A percentile compares a stretch with the other conserved stretches of the same genome.
These are phyloP conservation scores for Chytridiales sp. DNA, from an alignment of 371 early-diverging fungal species.

Conservation along the genomic window DNA sequence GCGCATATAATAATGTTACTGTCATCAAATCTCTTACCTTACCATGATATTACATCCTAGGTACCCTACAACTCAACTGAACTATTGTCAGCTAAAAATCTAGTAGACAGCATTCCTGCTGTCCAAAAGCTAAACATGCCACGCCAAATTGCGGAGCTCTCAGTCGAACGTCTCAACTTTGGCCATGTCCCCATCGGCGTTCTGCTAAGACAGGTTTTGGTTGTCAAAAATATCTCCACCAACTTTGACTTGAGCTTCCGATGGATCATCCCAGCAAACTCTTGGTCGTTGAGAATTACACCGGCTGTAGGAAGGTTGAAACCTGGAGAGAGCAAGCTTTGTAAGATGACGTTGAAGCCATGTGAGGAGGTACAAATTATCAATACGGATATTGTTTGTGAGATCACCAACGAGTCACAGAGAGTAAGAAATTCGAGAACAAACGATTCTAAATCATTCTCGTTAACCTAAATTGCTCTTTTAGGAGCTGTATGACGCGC, in stretches of 20 bases:
- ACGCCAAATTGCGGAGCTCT: constrained; percentile 34
- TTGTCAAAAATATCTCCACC: constrained; percentile 29
- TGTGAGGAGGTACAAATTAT: constrained; percentile 18
- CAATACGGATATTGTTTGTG: constrained; percentile 36
- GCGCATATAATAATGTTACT: too few relatives aligned
- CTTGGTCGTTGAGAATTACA: constrained; percentile 28
- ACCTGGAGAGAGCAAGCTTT: constrained; percentile 35
- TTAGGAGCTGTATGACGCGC: constrained; percentile 13
- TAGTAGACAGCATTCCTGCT: constrained; percentile 35
- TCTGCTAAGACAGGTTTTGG: constrained; percentile 31
- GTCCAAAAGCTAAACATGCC: constrained; percentile 29
- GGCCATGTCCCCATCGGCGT: constrained; percentile 44
- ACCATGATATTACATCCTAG: too few relatives aligned
- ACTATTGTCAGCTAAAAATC: constrained; percentile 1
- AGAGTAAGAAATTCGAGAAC: constrained; percentile 25
- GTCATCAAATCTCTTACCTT: too few relatives aligned
- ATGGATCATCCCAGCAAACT: constrained; percentile 33
- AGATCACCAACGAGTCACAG: constrained; percentile 41
- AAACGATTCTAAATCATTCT: neutral
- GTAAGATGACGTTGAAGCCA: constrained; percentile 37
- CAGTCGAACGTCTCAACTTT: constrained; percentile 43
- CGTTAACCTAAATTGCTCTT: neutral
- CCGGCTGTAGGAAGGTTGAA: constrained; percentile 29
- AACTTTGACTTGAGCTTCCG: constrained; percentile 27
- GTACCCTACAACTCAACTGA: too few relatives aligned